phyloP scores from a whole-genome alignment of 768 basidiomycete species.

The Mycena filopes region DNA sequence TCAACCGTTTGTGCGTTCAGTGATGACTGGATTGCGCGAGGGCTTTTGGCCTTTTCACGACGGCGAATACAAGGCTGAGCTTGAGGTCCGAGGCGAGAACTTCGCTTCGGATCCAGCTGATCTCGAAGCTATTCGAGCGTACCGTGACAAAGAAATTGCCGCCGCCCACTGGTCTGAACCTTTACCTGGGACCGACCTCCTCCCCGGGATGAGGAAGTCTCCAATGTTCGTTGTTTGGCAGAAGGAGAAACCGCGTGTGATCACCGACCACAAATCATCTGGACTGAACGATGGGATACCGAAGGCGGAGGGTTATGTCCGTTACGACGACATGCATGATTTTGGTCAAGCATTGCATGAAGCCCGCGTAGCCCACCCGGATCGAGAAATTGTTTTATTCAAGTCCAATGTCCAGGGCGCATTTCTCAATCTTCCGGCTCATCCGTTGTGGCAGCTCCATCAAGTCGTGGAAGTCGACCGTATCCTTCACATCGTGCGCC shows the following conservation, averaged over 20 bases:
- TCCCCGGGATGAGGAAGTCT: slow-evolving; percentile 41
- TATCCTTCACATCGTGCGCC: slow-evolving; percentile 38
- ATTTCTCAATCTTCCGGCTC: slow-evolving; percentile 44
- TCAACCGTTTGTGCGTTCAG: slow-evolving; percentile 41
- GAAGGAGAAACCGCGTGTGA: slow-evolving; percentile 37
- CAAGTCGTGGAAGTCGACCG: slow-evolving; percentile 44
- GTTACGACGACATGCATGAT: slow-evolving; percentile 37
- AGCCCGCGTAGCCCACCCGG: slow-evolving; percentile 7
- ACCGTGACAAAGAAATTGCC: slow-evolving; percentile 33
- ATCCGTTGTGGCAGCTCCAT: slow-evolving; percentile 47
- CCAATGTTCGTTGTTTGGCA: slow-evolving; percentile 43
- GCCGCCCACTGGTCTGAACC: slow-evolving; percentile 32
- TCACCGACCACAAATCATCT: slow-evolving; percentile 41
- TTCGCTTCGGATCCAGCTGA: slow-evolving; percentile 26
- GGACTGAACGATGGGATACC: slow-evolving; percentile 37
- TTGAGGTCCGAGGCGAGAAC: slow-evolving; percentile 18
- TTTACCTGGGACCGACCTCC: slow-evolving; percentile 23
- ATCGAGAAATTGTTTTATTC: slow-evolving; percentile 29
- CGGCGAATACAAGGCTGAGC: slow-evolving; percentile 33
- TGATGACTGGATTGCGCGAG: slow-evolving; percentile 35
- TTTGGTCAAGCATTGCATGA: slow-evolving; percentile 34
- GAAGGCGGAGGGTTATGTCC: slow-evolving; percentile 33
- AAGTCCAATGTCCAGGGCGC: slow-evolving; percentile 45
- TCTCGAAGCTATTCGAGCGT: slow-evolving; percentile 26
- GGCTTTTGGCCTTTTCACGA: slow-evolving; percentile 48